These are phyloP conservation scores for Barnettozyma pratensis DNA, from an alignment of 805 yeast species.

Conservation along the genomic window DNA sequence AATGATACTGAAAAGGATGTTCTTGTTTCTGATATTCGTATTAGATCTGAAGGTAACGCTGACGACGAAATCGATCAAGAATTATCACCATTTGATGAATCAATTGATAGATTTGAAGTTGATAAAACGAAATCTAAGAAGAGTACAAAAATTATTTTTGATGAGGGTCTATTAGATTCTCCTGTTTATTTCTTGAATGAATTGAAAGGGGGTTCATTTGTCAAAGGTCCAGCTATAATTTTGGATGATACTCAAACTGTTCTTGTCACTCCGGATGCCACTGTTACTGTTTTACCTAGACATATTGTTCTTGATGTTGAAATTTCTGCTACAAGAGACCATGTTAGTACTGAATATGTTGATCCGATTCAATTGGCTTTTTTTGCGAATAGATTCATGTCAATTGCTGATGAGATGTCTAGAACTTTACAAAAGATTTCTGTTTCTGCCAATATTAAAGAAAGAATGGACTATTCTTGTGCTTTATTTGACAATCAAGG, in stretches of 20 bases:
- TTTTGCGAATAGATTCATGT: constrained; percentile 43
- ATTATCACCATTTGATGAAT: constrained; percentile 23
- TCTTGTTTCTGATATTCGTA: constrained; percentile 31
- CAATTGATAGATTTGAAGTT: constrained; percentile 20
- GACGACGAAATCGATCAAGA: constrained; percentile 13
- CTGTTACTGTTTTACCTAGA: constrained; percentile 31
- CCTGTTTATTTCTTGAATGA: constrained; percentile 27
- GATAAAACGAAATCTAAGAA: constrained; percentile 22
- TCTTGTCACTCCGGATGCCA: constrained; percentile 32
- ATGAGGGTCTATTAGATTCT: constrained; percentile 28
- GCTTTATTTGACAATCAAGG: constrained; percentile 43
- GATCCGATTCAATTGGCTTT: constrained; percentile 42
- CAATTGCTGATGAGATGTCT: constrained; percentile 47
- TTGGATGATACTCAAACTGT: constrained; percentile 36
- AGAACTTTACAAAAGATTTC: constrained; percentile 40
- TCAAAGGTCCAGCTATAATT: constrained; percentile 36
- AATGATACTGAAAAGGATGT: constrained; percentile 30
- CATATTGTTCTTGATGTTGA: constrained; percentile 29
- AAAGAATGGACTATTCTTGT: constrained; percentile 43
- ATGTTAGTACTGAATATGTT: constrained; percentile 37
- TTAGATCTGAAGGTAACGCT: constrained; percentile 28
- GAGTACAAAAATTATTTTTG: constrained; percentile 32
- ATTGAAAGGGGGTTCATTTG: constrained; percentile 25
- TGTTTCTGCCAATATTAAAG: constrained; percentile 42
- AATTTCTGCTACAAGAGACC: constrained; percentile 32